Percentiles rank a stretch among this genome's conserved stretches.
These are phyloP conservation scores for Russula vinacea DNA, from an alignment of 768 basidiomycete species.

Conservation along the genomic window DNA sequence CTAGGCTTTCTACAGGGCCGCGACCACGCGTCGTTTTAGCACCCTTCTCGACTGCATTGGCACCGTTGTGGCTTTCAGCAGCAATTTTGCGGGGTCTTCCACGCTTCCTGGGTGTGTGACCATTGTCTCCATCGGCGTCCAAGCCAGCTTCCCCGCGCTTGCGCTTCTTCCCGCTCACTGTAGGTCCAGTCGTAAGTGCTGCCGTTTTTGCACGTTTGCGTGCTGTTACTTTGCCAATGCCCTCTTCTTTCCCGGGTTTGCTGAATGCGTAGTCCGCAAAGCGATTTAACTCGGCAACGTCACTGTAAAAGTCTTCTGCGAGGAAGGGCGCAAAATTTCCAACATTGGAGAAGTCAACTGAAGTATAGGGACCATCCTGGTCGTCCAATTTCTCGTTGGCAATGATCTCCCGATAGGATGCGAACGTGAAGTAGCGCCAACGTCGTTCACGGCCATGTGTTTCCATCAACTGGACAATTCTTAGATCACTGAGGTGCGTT, in stretches of 20 bases:
- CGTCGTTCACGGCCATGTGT: slow-evolving; percentile 82
- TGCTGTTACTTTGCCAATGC: slow-evolving; percentile 18
- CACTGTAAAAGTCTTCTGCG: slow-evolving; percentile 54
- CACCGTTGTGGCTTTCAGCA: slow-evolving; percentile 29
- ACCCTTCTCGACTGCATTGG: slow-evolving; percentile 15
- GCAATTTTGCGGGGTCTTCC: slow-evolving; percentile 38
- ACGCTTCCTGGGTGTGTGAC: slow-evolving; percentile 37
- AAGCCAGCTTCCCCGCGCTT: slow-evolving; percentile 36
- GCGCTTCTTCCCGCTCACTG: slow-evolving; percentile 35
- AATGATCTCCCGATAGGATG: slow-evolving; percentile 63
- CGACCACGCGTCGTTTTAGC: not conserved
- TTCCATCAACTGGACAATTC: slow-evolving; percentile 72
- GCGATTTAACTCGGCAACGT: slow-evolving; percentile 40
- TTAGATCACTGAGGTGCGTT: slow-evolving; percentile 66
- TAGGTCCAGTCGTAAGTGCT: slow-evolving; percentile 33
- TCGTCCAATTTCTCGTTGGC: slow-evolving; percentile 63
- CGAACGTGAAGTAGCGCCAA: slow-evolving; percentile 76
- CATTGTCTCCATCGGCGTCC: slow-evolving; percentile 4
- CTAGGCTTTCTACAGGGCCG: not conserved
- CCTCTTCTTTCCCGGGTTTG: slow-evolving; percentile 12
- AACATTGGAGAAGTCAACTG: slow-evolving; percentile 47
- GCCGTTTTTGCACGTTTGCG: slow-evolving; percentile 30
- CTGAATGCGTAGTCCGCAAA: slow-evolving; percentile 53
- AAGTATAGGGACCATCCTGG: slow-evolving; percentile 41
- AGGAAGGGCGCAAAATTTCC: slow-evolving; percentile 53